Conservation (phyloP, 495 filamentous ascomycete species). For the Penicillium cataractarum region DNA sequence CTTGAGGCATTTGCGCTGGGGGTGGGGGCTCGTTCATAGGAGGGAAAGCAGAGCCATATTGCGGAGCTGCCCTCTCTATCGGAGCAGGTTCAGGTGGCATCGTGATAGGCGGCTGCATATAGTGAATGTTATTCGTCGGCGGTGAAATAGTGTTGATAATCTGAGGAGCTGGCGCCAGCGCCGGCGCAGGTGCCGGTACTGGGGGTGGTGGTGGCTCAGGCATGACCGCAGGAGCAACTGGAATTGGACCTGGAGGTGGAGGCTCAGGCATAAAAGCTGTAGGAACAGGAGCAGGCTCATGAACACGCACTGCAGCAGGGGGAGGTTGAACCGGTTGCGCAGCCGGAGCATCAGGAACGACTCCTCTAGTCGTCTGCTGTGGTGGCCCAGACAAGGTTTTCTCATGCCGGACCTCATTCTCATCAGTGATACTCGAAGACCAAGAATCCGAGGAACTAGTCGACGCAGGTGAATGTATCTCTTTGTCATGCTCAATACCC, state of each 20-base stretch:
- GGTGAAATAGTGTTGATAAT: conserved; percentile 6
- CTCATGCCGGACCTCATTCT: conserved; percentile 22
- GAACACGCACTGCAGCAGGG: conserved; percentile 2
- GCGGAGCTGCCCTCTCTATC: not conserved
- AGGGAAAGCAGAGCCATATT: not conserved
- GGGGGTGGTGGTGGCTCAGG: conserved; percentile 17
- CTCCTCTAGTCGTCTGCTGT: conserved; percentile 2
- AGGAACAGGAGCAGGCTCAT: conserved; percentile 14
- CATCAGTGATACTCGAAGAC: conserved; percentile 15
- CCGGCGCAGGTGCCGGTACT: too few species aligned
- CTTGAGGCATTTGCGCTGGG: not conserved
- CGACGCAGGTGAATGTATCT: conserved; percentile 10
- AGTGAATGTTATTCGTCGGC: conserved; percentile 1
- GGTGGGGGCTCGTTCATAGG: not conserved
- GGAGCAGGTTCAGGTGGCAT: not conserved
- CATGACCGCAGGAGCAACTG: conserved; percentile 6
- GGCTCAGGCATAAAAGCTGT: conserved; percentile 11
- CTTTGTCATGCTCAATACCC: conserved; percentile 3
- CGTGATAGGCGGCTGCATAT: not conserved
- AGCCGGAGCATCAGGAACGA: not conserved
- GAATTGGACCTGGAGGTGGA: not conserved
- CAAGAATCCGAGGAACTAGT: conserved; percentile 22
- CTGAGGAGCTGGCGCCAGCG: conserved; percentile 15
- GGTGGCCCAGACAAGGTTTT: conserved; percentile 15
- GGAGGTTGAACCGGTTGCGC: not conserved